Percentiles rank a stretch among this genome's conserved stretches.
phyloP scores from a whole-genome alignment of 306 rosid species.

The Quercus cerris region DNA sequence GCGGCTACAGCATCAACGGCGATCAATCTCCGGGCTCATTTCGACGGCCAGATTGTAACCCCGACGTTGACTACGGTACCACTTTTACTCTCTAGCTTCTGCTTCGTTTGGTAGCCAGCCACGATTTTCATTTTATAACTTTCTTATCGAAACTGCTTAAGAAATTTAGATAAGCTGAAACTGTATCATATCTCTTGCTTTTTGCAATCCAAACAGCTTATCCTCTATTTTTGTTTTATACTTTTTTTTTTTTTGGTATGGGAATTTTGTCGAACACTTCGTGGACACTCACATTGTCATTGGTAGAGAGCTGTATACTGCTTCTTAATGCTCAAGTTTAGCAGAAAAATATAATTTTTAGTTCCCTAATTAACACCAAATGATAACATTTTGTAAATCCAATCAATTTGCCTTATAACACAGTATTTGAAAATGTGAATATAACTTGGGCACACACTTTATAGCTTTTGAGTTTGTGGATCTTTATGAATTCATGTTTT shows the following conservation, averaged over 20 bases:
- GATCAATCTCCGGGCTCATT: background rate
- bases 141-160: too few species aligned
- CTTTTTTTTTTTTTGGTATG: background rate
- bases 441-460: too few species aligned
- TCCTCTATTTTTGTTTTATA: background rate
- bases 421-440: too few species aligned
- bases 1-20: background rate
- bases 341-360: background rate
- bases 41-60: background rate
- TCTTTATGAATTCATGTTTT: too few species aligned
- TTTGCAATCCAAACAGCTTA: too few species aligned
- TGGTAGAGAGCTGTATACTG: background rate
- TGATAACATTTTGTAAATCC: background rate
- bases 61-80: background rate
- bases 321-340: background rate
- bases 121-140: background rate
- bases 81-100: background rate
- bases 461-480: too few species aligned
- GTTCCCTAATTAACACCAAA: background rate
- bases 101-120: background rate
- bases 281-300: background rate
- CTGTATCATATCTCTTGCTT: too few species aligned
- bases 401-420: too few species aligned
- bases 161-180: too few species aligned
- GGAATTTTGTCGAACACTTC: background rate